Base-by-base conservation (phyloP, 768 basidiomycete species). In the Suillus clintonianus region DNA sequence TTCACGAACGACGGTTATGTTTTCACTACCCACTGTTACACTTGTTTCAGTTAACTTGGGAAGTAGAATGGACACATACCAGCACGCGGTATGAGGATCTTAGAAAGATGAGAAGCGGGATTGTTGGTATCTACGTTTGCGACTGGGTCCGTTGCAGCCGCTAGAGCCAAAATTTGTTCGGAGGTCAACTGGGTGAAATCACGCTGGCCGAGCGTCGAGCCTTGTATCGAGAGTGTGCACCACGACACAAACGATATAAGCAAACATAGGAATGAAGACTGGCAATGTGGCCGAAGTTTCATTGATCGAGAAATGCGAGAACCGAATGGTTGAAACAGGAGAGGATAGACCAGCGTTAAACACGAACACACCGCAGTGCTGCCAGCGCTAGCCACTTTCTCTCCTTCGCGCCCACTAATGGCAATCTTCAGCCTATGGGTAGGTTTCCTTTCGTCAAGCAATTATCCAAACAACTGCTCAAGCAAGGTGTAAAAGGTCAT, bases 351-450 rank as follows among this genome's bases (percentile, higher is more conserved):
- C 30, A 32, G 30, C 19, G 30, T 53, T 11, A 6, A 59, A 22
- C 62, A 56, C 22, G 56, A 13, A 34, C 36, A 59, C 47, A 43
- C 17, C 15, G 34, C 41, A n/a, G 27, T 58, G 37, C n/a, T n/a
- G n/a, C n/a, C n/a, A n/a, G n/a, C n/a, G n/a, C n/a, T n/a, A n/a
- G 61, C 59, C 1, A 22, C 13, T 22, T 51, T 13, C 53, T 50
- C 61, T 42, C 8, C 34, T 53, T 32, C 24, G 60, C 67, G 55
- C 47, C 57, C 64, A 94, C 27, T 27, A 27, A 27, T 94, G 92
- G 83, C 89, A 63, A 86, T 94, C 74, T 92, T 85, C 71, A 86
- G 89, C 70, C 86, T 94, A 59, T 94, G 93, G 92, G 92, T 91
- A 79, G 59, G 81, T 73, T 48, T 58, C 59, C 32, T 15, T 59